Evolutionary conservation across 2,329 filamentous ascomycete species (phyloP).

Genomic region (Diaporthe aspalathi): DNA sequence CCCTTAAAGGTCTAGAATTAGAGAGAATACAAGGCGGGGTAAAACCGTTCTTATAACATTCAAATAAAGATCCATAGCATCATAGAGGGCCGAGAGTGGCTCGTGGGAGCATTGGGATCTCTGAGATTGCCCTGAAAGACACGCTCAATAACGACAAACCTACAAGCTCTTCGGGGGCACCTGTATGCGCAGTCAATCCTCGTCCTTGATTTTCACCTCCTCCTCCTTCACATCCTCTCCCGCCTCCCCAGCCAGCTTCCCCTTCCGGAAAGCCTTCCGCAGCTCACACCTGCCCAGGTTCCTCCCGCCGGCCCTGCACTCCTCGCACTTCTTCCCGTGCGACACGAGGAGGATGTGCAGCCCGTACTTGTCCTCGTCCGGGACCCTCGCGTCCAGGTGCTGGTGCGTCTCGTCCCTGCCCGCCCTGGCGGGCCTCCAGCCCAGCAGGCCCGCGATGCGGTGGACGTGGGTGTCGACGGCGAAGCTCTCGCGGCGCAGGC

Average conservation of each 20-base stretch:
- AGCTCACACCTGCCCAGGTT: conserved; percentile 54
- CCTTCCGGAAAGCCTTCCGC: conserved; percentile 52
- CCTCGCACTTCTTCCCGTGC: conserved; percentile 58
- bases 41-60: too few species aligned
- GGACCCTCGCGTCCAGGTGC: conserved; percentile 61
- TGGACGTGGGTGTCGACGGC: conserved; percentile 67
- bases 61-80: too few species aligned
- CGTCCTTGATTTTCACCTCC: conserved; percentile 33
- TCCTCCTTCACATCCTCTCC: conserved; percentile 33
- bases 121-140: neutral
- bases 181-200: neutral
- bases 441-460: conserved; percentile 60
- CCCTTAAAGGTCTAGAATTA: too few species aligned
- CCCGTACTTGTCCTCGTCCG: conserved; percentile 61
- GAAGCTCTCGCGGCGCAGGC: conserved; percentile 59
- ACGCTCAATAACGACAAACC: too few species aligned
- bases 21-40: too few species aligned
- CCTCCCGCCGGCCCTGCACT: conserved; percentile 59
- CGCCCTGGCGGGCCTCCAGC: conserved; percentile 58
- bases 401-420: conserved; percentile 60
- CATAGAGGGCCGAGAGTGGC: too few species aligned
- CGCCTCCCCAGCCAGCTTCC: conserved; percentile 42
- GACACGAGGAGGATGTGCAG: conserved; percentile 61
- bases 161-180: too few species aligned
- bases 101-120: too few species aligned